These are phyloP conservation scores for Malbranchea cinnamomea DNA, from an alignment of 2,329 filamentous ascomycete species.

Conservation along the genomic window DNA sequence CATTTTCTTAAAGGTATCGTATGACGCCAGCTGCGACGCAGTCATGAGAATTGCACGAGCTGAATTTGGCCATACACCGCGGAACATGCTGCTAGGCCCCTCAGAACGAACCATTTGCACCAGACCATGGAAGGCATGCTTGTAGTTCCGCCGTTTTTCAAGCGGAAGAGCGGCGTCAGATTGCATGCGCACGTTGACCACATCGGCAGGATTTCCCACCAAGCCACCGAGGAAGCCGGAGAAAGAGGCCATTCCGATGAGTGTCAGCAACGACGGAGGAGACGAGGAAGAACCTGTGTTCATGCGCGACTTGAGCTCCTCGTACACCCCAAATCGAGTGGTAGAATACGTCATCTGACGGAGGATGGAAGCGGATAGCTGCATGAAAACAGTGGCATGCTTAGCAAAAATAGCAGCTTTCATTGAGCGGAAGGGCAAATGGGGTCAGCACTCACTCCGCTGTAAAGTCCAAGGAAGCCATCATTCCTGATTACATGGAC, in stretches of 20 bases:
- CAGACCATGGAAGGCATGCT: slow-evolving; percentile 73
- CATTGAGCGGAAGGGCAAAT: slow-evolving; percentile 1
- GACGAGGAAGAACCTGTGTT: slow-evolving; percentile 33
- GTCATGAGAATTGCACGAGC: slow-evolving; percentile 52
- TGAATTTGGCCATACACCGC: slow-evolving; percentile 54
- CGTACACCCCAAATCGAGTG: slow-evolving; percentile 91
- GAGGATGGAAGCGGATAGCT: slow-evolving; percentile 77
- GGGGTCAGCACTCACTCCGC: slow-evolving; percentile 43
- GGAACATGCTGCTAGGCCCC: slow-evolving; percentile 60
- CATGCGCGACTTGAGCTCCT: slow-evolving; percentile 67
- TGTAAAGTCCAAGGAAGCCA: slow-evolving; percentile 71
- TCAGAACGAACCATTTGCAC: slow-evolving; percentile 77
- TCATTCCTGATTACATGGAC: slow-evolving; percentile 62
- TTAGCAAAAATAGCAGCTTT: slow-evolving; percentile 2
- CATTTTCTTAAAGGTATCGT: slow-evolving; percentile 47
- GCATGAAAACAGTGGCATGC: slow-evolving; percentile 8
- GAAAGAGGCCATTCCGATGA: slow-evolving; percentile 66
- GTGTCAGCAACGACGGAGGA: slow-evolving; percentile 53
- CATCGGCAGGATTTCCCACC: slow-evolving; percentile 86
- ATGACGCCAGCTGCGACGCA: slow-evolving; percentile 46
- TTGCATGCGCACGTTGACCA: slow-evolving; percentile 97
- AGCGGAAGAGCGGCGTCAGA: slow-evolving; percentile 66
- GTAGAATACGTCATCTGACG: slow-evolving; percentile 95
- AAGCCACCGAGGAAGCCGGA: slow-evolving; percentile 83
- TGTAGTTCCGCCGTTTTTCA: slow-evolving; percentile 70